Evolutionary conservation across 2,329 filamentous ascomycete species (phyloP), one percentile per base, ranked within the genome.

Genomic region (Colletotrichum destructivum): DNA sequence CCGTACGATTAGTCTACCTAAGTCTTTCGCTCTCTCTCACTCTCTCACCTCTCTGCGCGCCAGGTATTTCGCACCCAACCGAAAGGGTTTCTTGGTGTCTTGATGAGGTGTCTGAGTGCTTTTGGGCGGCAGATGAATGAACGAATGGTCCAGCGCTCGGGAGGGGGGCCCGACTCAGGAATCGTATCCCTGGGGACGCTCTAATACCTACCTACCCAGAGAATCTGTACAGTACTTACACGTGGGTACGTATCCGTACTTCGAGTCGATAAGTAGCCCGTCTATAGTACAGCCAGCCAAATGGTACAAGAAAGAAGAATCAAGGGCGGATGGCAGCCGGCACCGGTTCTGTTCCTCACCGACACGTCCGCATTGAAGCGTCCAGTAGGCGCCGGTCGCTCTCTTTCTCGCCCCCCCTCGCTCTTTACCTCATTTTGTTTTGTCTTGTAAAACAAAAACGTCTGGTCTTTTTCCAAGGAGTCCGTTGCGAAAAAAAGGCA

Each of bases 51-150:
- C 31, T 8, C 31, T 9, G 16, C 16, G 44, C 18, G 16, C 40
- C 65, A 67, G 42, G 54, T 35, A 56, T 56, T 23, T 56, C 46
- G 64, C 38, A 66, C 55, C 51, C 47, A 64, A 65, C 60, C 66
- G 61, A 52, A 51, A 54, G 52, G 18, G 35, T 54, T 8, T 55
- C 51, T 26, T 15, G 38, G 11, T 16, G 15, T 47, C 31, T 35
- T 35, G 31, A 9, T 35, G 31, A 35, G 31, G 55, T 42, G 55
- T 26, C 12, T 42, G 55, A 23, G n/a, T 59, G 55, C 23, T 15
- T 59, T 26, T 15, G 55, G 31, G 38, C 23, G 55, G 38, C 52
- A 31, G 52, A 31, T 31, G 52, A n/a, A 35, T 8, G 47, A 9
- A 18, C 31, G 52, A 57, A 40, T 13, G 26, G 35, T 16, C n/a